Evolutionary conservation across 352 stramenopile genomes (phyloP), one percentile per base, ranked within the genome.

Genomic region (Thraustochytrium striatum): DNA sequence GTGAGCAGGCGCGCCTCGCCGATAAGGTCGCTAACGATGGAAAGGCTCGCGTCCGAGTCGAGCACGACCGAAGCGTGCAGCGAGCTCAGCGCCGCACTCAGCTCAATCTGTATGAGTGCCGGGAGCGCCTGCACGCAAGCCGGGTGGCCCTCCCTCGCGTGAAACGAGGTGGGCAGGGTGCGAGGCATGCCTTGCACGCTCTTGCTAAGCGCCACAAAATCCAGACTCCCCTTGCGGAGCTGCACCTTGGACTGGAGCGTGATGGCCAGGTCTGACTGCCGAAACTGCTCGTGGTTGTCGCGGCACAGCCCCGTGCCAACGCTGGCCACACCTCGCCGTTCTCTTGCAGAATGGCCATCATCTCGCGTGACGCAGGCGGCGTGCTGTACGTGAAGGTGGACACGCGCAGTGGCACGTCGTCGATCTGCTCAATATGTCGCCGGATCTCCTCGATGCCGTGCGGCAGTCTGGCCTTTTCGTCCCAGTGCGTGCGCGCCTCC

Each of bases 361-460:
- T 82, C 21, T 57, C 73, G 11, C 39, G 36, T 19, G 35, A 39
- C 28, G 73, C 28, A 1, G 39, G 33, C 1, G 73, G 73, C 39
- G 62, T 81, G 35, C 43, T 57, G 86, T 99, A 95, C 1, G 96
- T 99, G 83, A 98, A 99, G 5, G 99, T 85, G 59, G 91, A 97
- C 35, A 99, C 96, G 35, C 99, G 85, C 9, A 99, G 86, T 16
- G 95, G 95, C 9, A 99, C 95, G 80, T 99, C 99, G 84, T 99
- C 96, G 8, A 99, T 93, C 7, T 69, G 57, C n/a, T 94, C 86
- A 21, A 99, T 84, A 73, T 99, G 96, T 7, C 90, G 87, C 69
- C 93, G 95, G 47, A 99, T 98, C 16, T 94, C 93, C 19, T 96
- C 91, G 32, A 95, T 90, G 35, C 96, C 96, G 84, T 99, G 96